These are phyloP conservation scores for Boletellus ananas DNA, from an alignment of 768 basidiomycete species.

Conservation along the genomic window DNA sequence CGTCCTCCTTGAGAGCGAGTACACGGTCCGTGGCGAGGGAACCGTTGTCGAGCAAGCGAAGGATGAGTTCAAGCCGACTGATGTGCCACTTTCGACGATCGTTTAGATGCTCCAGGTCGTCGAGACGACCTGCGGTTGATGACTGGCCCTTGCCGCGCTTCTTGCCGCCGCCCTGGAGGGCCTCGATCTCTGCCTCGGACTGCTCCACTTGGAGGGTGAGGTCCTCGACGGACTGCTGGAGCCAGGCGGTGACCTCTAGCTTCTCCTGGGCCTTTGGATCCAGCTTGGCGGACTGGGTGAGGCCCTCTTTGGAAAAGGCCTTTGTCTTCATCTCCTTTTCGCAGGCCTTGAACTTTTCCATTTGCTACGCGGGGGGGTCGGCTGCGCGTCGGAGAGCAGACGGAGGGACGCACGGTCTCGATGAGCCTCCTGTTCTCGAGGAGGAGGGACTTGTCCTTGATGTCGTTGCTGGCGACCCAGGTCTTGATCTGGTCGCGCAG, in stretches of 20 bases:
- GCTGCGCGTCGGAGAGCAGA: conserved; percentile 6
- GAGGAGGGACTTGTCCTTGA: conserved; percentile 94
- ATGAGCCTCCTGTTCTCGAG: conserved; percentile 94
- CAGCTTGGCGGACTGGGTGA: conserved; percentile 89
- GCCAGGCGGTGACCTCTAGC: conserved; percentile 82
- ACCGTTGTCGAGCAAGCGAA: conserved; percentile 92
- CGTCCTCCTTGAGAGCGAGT: conserved; percentile 83
- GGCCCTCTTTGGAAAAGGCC: conserved; percentile 97
- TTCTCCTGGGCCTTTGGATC: conserved; percentile 98
- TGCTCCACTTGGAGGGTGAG: conserved; percentile 90
- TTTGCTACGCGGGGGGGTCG: conserved; percentile 67
- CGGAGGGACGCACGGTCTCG: conserved; percentile 73
- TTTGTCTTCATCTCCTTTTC: conserved; percentile 99
- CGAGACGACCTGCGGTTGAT: conserved; percentile 64
- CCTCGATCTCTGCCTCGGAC: conserved; percentile 92
- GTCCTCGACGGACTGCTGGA: conserved; percentile 86
- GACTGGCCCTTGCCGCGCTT: conserved; percentile 75
- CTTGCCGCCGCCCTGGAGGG: conserved; percentile 75
- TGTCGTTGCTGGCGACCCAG: conserved; percentile 96
- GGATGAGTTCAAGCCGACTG: conserved; percentile 84
- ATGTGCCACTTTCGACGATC: conserved; percentile 97
- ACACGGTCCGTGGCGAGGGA: conserved; percentile 81
- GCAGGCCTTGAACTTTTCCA: conserved; percentile 99
- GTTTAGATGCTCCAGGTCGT: conserved; percentile 84
- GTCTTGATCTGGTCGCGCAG: conserved; percentile 88